Evolutionary conservation across 208 protist genomes (phyloP).

Genomic region (Trypanosoma melophagium): DNA sequence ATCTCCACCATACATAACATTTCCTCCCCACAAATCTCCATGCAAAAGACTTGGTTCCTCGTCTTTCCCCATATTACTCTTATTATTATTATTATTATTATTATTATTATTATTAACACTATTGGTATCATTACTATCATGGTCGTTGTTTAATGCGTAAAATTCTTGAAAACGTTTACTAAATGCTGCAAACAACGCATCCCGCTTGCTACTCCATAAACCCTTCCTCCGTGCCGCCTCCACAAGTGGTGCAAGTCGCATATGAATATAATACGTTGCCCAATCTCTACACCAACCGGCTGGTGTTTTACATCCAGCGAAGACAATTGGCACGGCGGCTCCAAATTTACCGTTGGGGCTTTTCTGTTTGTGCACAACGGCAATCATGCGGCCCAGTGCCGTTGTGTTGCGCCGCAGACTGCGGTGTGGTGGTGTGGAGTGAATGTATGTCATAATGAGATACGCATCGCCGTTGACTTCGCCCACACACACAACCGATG

Average conservation of each 20-base stretch:
- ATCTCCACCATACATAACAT: constrained; percentile 19
- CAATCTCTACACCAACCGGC: constrained; percentile 26
- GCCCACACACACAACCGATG: constrained; percentile 15
- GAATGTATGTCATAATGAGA: constrained; percentile 25
- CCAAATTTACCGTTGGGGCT: constrained; percentile 27
- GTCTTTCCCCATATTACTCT: not conserved
- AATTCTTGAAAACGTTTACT: constrained; percentile 22
- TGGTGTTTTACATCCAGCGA: not conserved
- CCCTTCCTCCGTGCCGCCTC: constrained; percentile 16
- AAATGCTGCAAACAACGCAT: constrained; percentile 20
- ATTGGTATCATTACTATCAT: too few species aligned
- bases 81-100: not conserved
- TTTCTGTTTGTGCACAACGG: constrained; percentile 19
- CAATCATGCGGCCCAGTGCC: constrained; percentile 18
- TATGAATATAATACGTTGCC: constrained; percentile 23
- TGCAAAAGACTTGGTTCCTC: constrained; percentile 27
- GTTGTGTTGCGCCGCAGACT: constrained; percentile 9
- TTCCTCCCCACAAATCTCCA: constrained; percentile 33
- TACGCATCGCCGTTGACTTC: constrained; percentile 19
- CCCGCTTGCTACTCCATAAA: constrained; percentile 14
- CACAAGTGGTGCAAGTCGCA: constrained; percentile 20
- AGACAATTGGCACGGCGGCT: constrained; percentile 1
- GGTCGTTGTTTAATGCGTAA: not conserved
- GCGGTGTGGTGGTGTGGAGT: not conserved
- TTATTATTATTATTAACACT: not conserved